These are phyloP conservation scores for Phaeosphaeria sp. DNA, from an alignment of 2,329 filamentous ascomycete species.

Conservation along the genomic window DNA sequence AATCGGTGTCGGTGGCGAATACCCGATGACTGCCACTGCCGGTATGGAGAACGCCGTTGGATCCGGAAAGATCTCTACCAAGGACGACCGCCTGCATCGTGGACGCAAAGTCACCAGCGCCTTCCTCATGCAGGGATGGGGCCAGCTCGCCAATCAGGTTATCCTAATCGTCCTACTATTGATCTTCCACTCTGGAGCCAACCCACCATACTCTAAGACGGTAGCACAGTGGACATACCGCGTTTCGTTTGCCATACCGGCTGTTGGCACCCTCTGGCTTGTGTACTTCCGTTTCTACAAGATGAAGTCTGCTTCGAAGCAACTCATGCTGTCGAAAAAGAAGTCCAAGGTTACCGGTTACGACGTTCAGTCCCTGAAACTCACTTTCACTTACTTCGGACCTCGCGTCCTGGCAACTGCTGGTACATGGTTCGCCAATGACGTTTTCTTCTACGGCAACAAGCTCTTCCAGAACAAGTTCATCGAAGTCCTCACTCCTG, in stretches of 20 bases:
- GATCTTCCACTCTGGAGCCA: slow-evolving; percentile 83
- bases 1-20: slow-evolving; percentile 79
- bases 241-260: slow-evolving; percentile 88
- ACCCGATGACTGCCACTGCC: slow-evolving; percentile 94
- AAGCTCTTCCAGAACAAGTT: slow-evolving; percentile 95
- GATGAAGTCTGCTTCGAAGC: slow-evolving; percentile 87
- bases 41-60: slow-evolving; percentile 91
- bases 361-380: slow-evolving; percentile 80
- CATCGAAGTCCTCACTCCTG: slow-evolving; percentile 78
- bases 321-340: slow-evolving; percentile 82
- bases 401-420: slow-evolving; percentile 86
- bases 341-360: slow-evolving; percentile 89
- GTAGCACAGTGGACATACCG: slow-evolving; percentile 90
- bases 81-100: slow-evolving; percentile 91
- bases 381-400: slow-evolving; percentile 84
- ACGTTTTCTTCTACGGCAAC: slow-evolving; percentile 99
- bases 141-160: slow-evolving; percentile 92
- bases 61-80: slow-evolving; percentile 86
- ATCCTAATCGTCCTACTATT: slow-evolving; percentile 85
- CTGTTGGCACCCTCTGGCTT: slow-evolving; percentile 89
- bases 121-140: slow-evolving; percentile 99
- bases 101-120: slow-evolving; percentile 94
- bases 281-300: slow-evolving; percentile 96
- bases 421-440: slow-evolving; percentile 92
- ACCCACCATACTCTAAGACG: slow-evolving; percentile 76